phyloP scores from a whole-genome alignment of 2,329 filamentous ascomycete genomes.

The Claviceps monticola region DNA sequence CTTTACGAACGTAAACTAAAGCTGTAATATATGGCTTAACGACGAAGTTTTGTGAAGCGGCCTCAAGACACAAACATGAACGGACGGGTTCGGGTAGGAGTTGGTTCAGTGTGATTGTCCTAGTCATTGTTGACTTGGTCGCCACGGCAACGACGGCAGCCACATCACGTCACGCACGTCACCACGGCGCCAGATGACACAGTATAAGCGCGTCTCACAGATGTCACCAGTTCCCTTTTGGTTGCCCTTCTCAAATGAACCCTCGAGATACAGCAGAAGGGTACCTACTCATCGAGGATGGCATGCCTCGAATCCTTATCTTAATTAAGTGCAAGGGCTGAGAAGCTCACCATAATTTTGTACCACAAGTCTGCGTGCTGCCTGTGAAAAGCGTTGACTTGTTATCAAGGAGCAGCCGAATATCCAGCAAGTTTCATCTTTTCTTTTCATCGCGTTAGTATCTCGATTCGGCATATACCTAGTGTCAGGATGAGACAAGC shows the following conservation, averaged over 20 bases:
- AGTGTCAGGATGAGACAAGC: not conserved
- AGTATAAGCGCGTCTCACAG: conserved; percentile 5
- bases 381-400: not conserved
- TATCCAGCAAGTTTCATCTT: not conserved
- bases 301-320: not conserved
- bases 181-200: conserved; percentile 8
- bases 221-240: not conserved
- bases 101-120: conserved; percentile 12
- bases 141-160: conserved; percentile 18
- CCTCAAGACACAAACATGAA: conserved; percentile 14
- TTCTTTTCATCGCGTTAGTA: not conserved
- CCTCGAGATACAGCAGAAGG: not conserved
- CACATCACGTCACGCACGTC: conserved; percentile 6
- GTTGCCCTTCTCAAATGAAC: not conserved
- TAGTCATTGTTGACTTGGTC: conserved; percentile 18
- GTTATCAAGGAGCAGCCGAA: not conserved
- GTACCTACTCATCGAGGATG: not conserved
- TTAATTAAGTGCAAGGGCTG: too few relatives aligned
- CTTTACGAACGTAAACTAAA: conserved; percentile 2
- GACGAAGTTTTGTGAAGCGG: conserved; percentile 9
- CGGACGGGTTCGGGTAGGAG: conserved; percentile 1
- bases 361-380: too few relatives aligned
- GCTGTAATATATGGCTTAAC: conserved; percentile 2
- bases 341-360: too few relatives aligned
- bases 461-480: not conserved